Percentiles rank a stretch among this genome's conserved stretches.
These are phyloP conservation scores for Daldinia decipiens DNA, from an alignment of 495 filamentous ascomycete species.

Conservation along the genomic window DNA sequence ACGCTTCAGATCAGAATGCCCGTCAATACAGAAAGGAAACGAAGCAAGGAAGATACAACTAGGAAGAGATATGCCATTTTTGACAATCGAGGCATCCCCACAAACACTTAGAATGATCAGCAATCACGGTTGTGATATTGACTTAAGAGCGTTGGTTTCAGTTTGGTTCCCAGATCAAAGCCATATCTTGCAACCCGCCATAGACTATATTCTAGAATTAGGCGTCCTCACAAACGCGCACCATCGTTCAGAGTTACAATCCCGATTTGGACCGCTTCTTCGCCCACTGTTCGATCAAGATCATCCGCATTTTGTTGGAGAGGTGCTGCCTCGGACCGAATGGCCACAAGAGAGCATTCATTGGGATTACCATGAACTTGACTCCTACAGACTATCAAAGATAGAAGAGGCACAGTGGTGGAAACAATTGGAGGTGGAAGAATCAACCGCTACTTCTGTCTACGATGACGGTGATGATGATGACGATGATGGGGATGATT, in stretches of 20 bases:
- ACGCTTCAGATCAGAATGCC: background rate
- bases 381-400: no score
- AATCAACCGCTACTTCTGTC: no score
- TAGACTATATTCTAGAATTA: conserved; percentile 31
- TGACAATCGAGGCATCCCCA: background rate
- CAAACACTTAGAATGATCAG: background rate
- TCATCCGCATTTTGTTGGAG: background rate
- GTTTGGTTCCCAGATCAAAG: conserved; percentile 29
- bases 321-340: no score
- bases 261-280: conserved; percentile 1
- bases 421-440: no score
- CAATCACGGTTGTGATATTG: background rate
- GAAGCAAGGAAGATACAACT: no score
- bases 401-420: no score
- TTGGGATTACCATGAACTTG: no score
- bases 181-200: conserved; percentile 21
- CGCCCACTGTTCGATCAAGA: background rate
- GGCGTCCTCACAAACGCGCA: conserved; percentile 8
- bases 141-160: conserved; percentile 18
- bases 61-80: no score
- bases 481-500: no score
- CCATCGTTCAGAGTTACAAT: background rate
- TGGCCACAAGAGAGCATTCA: no score
- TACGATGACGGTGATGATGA: no score
- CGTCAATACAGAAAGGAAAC: background rate